Conservation (phyloP, 768 basidiomycete species). For the Termitomyces sp. region DNA sequence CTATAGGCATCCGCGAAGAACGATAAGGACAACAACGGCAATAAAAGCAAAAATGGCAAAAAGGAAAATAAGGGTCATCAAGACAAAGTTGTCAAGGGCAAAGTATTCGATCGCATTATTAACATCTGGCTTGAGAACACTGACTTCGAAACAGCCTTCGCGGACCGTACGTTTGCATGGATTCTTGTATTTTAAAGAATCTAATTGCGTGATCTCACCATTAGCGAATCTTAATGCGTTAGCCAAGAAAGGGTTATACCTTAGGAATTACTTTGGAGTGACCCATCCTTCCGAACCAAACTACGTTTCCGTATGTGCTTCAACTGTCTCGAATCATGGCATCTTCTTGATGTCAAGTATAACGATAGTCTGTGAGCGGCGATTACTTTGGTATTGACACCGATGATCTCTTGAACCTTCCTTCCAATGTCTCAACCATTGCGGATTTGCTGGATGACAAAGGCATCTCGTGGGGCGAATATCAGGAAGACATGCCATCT, state of each 20-base stretch:
- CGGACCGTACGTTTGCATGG: constrained; percentile 17
- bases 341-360: not conserved
- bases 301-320: constrained; percentile 31
- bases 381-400: constrained; percentile 31
- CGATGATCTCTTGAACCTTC: constrained; percentile 33
- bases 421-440: constrained; percentile 46
- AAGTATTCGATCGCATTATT: constrained; percentile 25
- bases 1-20: not conserved
- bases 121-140: constrained; percentile 61
- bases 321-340: constrained; percentile 14
- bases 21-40: not conserved
- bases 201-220: not conserved
- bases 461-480: constrained; percentile 53
- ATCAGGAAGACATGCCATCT: constrained; percentile 53
- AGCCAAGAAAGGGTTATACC: constrained; percentile 41
- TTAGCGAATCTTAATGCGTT: constrained; percentile 27
- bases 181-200: not conserved
- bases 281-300: constrained; percentile 64
- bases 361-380: constrained; percentile 8
- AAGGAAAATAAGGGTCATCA: not conserved
- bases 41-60: not conserved
- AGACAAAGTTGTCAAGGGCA: constrained; percentile 14
- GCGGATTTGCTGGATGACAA: constrained; percentile 56
- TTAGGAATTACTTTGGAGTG: constrained; percentile 41
- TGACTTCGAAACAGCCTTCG: constrained; percentile 30